phyloP scores from a whole-genome alignment of 345 rosid genomes.

The Capsella bursapastoris region DNA sequence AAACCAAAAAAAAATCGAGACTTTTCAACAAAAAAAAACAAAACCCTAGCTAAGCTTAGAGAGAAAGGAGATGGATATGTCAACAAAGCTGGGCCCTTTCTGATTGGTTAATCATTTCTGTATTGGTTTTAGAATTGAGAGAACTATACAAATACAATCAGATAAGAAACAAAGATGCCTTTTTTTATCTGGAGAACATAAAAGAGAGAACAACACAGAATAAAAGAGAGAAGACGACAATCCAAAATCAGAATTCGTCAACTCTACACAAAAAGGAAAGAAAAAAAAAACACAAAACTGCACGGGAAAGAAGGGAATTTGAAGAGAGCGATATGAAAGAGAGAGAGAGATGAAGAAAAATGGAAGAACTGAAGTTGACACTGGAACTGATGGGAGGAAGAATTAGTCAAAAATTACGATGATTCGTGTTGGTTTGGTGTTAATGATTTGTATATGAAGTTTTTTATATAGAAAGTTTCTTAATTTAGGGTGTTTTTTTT shows the following conservation, averaged over 20 bases:
- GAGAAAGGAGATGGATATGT: background rate
- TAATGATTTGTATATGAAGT: background rate
- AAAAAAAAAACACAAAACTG: background rate
- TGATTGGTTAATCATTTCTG: slow-evolving; percentile 39
- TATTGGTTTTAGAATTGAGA: slow-evolving; percentile 31
- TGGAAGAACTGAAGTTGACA: slow-evolving; percentile 40
- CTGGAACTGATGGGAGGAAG: slow-evolving; percentile 35
- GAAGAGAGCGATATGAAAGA: slow-evolving; percentile 23
- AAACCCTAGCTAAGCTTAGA: slow-evolving; percentile 19
- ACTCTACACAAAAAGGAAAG: background rate
- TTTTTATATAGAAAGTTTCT: background rate
- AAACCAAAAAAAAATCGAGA: slow-evolving; percentile 23
- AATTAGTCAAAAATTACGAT: slow-evolving; percentile 38
- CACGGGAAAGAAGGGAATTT: slow-evolving; percentile 21
- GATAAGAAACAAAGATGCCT: slow-evolving; percentile 17
- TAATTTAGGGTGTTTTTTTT: slow-evolving; percentile 14
- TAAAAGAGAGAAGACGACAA: slow-evolving; percentile 41
- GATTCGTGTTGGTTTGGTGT: slow-evolving; percentile 41
- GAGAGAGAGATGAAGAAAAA: slow-evolving; percentile 23
- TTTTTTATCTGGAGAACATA: slow-evolving; percentile 7
- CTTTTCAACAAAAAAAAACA: background rate
- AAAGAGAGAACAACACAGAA: slow-evolving; percentile 31
- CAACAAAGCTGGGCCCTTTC: slow-evolving; percentile 38
- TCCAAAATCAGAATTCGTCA: slow-evolving; percentile 28
- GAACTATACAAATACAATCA: slow-evolving; percentile 28